Evolutionary conservation across 106 monocot genomes (phyloP).

Genomic region (Xerophyta viscosa): DNA sequence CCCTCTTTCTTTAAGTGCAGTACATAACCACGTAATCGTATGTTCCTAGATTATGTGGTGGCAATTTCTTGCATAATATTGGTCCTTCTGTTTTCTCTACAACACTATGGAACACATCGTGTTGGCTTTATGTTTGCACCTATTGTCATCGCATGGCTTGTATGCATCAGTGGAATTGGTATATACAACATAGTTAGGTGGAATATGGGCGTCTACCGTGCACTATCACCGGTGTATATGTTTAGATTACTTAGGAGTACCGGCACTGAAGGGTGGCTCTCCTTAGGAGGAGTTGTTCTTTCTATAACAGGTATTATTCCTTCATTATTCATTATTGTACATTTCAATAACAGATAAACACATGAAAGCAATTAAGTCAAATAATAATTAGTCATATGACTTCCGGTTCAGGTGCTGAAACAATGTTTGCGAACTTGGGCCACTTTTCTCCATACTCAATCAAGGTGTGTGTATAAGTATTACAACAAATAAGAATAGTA

Average conservation of each 20-base stretch:
- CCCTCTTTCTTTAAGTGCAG: background rate
- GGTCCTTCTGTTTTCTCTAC: conserved; percentile 71
- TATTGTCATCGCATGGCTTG: conserved; percentile 62
- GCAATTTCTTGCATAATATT: conserved; percentile 52
- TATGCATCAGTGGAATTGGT: conserved; percentile 54
- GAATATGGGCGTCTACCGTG: conserved; percentile 43
- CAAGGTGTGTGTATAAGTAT: conserved; percentile 22
- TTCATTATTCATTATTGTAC: too few species aligned
- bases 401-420: conserved; percentile 46
- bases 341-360: too few species aligned
- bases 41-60: conserved; percentile 51
- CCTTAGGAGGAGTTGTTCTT: conserved; percentile 66
- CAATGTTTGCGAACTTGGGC: conserved; percentile 75
- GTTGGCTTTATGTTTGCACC: conserved; percentile 79
- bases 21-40: background rate
- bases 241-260: conserved; percentile 54
- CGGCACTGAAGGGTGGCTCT: conserved; percentile 55
- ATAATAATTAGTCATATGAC: background rate
- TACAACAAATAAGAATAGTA: too few species aligned
- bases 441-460: conserved; percentile 64
- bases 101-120: conserved; percentile 59
- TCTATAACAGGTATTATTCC: conserved; percentile 59
- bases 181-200: conserved; percentile 64
- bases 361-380: background rate
- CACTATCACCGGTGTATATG: conserved; percentile 63